Evolutionary conservation across 2,329 filamentous ascomycete species (phyloP).

Genomic region (Ceratocystis smalleyi): DNA sequence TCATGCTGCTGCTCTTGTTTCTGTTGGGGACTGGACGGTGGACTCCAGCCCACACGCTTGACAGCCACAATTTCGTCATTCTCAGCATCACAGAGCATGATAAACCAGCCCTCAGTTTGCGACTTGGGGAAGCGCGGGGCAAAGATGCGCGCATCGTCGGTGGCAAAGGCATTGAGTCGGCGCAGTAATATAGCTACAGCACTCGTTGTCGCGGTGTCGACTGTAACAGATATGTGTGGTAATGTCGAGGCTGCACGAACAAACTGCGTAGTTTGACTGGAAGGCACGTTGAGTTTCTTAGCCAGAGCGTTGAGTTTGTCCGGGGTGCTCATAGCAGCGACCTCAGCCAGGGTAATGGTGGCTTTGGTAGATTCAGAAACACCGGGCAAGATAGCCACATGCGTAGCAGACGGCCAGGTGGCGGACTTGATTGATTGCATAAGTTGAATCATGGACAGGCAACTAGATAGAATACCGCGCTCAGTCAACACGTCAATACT

Average conservation of each 20-base stretch:
- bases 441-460: constrained; percentile 65
- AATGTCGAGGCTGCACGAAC: constrained; percentile 47
- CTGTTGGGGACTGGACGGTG: constrained; percentile 16
- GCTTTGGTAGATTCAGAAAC: constrained; percentile 34
- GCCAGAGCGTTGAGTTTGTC: constrained; percentile 27
- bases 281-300: constrained; percentile 36
- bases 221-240: constrained; percentile 49
- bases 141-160: constrained; percentile 59
- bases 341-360: constrained; percentile 28
- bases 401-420: constrained; percentile 72
- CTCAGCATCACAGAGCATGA: constrained; percentile 52
- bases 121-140: constrained; percentile 86
- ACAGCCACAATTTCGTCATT: constrained; percentile 69
- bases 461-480: constrained; percentile 64
- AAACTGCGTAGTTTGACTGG: constrained; percentile 32
- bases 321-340: constrained; percentile 25
- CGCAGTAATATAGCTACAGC: constrained; percentile 48
- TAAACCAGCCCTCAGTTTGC: constrained; percentile 87
- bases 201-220: constrained; percentile 25
- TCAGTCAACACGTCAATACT: constrained; percentile 88
- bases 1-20: neutral
- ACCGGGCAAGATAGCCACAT: constrained; percentile 65
- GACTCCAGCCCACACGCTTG: constrained; percentile 66
- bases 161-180: constrained; percentile 49
- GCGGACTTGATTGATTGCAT: constrained; percentile 88